Percentiles rank a stretch among this genome's conserved stretches.
phyloP scores from a whole-genome alignment of 73 alveolate genomes.

The Tetrahymena elliotti region DNA sequence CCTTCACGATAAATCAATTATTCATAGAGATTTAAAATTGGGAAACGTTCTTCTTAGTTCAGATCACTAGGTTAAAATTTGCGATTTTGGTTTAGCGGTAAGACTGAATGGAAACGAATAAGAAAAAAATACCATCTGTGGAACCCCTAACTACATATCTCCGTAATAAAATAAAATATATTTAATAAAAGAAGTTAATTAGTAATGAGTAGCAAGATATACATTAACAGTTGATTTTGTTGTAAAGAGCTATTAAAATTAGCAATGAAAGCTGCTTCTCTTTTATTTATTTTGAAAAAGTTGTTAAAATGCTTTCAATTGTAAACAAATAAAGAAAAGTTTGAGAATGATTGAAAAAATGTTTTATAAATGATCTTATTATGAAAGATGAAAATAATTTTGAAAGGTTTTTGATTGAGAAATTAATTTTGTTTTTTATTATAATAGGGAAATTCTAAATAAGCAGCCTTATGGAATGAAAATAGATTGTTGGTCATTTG shows the following conservation, averaged over 20 bases:
- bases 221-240: no score
- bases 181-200: no score
- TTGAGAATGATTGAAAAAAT: no score
- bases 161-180: constrained; percentile 46
- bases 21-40: constrained; percentile 90
- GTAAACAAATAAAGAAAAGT: neutral
- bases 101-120: constrained; percentile 83
- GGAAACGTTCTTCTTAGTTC: constrained; percentile 78
- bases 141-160: constrained; percentile 95
- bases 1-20: constrained; percentile 28
- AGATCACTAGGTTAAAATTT: constrained; percentile 77
- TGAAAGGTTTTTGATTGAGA: no score
- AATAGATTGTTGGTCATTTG: constrained; percentile 77
- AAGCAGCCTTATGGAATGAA: constrained; percentile 45
- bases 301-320: no score
- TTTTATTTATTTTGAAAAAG: no score
- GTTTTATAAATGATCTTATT: no score
- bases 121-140: constrained; percentile 86
- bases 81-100: constrained; percentile 91
- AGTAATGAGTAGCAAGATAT: no score
- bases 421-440: neutral
- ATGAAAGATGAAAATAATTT: no score
- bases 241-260: no score
- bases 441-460: constrained; percentile 20
- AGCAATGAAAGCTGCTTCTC: no score